Percentiles rank a stretch among this genome's conserved stretches.
Conservation (phyloP, 140 eudicot species). For the Bidens hawaiensis region DNA sequence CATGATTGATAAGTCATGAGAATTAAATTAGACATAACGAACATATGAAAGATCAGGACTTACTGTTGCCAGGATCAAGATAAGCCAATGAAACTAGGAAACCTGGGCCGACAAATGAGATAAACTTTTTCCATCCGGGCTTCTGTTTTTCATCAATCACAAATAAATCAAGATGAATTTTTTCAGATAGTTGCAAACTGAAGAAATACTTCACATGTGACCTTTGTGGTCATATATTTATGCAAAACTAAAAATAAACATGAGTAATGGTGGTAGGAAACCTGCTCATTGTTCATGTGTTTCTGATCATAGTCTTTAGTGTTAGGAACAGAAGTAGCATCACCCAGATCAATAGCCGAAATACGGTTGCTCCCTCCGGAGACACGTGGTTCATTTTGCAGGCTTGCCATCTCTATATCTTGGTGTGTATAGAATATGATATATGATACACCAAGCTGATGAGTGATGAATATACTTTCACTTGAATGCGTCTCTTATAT, state of each 20-base stretch:
- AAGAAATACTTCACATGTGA: conserved; percentile 1
- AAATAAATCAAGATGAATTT: conserved; percentile 3
- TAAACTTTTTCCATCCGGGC: conserved; percentile 66
- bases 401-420: conserved; percentile 24
- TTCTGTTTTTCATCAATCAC: conserved; percentile 32
- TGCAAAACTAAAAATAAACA: not conserved
- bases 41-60: not conserved
- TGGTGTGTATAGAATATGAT: not conserved
- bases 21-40: not conserved
- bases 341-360: conserved; percentile 29
- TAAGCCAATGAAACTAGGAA: conserved; percentile 89
- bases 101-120: conserved; percentile 86
- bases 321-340: not conserved
- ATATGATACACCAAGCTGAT: conserved; percentile 7
- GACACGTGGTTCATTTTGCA: conserved; percentile 27
- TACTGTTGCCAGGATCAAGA: conserved; percentile 93
- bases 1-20: conserved; percentile 1
- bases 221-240: not conserved
- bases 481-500: conserved; percentile 5
- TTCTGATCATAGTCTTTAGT: conserved; percentile 15
- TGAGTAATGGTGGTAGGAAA: not conserved
- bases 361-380: conserved; percentile 41
- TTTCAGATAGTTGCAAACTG: not conserved
- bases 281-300: conserved; percentile 28
- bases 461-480: not conserved